Evolutionary conservation across 805 yeast species (phyloP), one percentile per base, ranked within the genome.

Genomic region (Diddensiella transvaalensis): DNA sequence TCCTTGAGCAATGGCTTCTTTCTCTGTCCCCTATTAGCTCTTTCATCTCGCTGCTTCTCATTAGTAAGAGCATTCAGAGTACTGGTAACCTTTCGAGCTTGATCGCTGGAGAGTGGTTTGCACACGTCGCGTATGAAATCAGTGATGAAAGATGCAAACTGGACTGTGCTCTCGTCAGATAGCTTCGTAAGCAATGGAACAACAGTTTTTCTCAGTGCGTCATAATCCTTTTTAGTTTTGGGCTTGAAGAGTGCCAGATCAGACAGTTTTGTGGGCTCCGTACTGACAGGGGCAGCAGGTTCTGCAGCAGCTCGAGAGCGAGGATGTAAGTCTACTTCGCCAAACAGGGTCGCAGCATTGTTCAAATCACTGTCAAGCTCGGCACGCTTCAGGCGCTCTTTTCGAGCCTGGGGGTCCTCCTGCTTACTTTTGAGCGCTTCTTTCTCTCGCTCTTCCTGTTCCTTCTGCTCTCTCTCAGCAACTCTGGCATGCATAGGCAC

Each of bases 21-120:
- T 78, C 90, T 89, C 69, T 96, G 95, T 65, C 96, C 96, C 67
- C 96, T 82, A 22, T 86, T 88, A 61, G 80, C 86, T 74, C 97
- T 87, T 71, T 91, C 98, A 47, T 84, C 85, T 64, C 83, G 84
- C 67, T 83, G 88, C 71, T 91, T 91, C 48, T 89, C 95, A 61
- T 85, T 89, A 53, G 85, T 73, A 48, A 83, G 66, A 3, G 90
- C 91, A 57, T 80, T 86, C 62, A 91, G 73, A 0, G 97, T 90
- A 35, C 95, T 83, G 39, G 85, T 75, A 46, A 88, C 88, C 68
- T 90, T 91, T 68, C 95, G 78, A 44, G 86, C 76, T 66, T 83
- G 86, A 64, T 90, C 98, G 47, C 85, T 76, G 17, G 82, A 68
- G 69, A 93, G 73, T 32, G 97, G 97, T 56, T 77, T 82, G 57